Conservation (phyloP, 768 basidiomycete genomes). For the Hygrophoropsis aurantiaca region DNA sequence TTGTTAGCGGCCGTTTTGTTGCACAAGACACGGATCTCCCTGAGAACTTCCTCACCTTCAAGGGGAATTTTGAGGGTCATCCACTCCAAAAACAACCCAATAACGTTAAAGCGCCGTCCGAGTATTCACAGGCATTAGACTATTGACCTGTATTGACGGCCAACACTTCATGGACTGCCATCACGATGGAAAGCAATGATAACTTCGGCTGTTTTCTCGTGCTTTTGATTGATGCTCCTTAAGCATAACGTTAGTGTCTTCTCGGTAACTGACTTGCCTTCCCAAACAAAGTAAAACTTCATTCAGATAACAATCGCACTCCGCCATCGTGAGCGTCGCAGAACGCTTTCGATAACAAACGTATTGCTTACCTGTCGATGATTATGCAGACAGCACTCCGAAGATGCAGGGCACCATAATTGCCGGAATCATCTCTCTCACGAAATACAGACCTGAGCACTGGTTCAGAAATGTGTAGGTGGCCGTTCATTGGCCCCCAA, state of each 20-base stretch:
- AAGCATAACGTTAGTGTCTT: conserved; percentile 1
- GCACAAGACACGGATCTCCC: conserved; percentile 25
- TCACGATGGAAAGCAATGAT: neutral
- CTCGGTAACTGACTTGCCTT: conserved; percentile 4
- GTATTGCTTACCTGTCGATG: no score
- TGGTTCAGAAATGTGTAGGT: no score
- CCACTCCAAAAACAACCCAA: conserved; percentile 11
- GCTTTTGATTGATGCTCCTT: neutral
- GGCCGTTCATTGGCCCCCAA: no score
- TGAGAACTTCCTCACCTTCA: conserved; percentile 21
- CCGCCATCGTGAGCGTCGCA: neutral
- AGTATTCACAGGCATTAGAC: conserved; percentile 18
- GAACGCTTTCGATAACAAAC: no score
- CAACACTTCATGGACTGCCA: neutral
- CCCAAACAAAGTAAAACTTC: conserved; percentile 7
- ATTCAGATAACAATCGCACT: conserved; percentile 16
- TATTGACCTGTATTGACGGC: conserved; percentile 2
- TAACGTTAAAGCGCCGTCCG: conserved; percentile 15
- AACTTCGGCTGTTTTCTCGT: neutral
- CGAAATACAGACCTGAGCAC: no score
- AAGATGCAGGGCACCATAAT: no score
- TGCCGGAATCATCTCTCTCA: no score
- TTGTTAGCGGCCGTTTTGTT: conserved; percentile 11
- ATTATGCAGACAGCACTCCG: no score
- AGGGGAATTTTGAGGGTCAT: conserved; percentile 7